phyloP scores from a whole-genome alignment of 768 basidiomycete species.

The Lentinus brumalis region DNA sequence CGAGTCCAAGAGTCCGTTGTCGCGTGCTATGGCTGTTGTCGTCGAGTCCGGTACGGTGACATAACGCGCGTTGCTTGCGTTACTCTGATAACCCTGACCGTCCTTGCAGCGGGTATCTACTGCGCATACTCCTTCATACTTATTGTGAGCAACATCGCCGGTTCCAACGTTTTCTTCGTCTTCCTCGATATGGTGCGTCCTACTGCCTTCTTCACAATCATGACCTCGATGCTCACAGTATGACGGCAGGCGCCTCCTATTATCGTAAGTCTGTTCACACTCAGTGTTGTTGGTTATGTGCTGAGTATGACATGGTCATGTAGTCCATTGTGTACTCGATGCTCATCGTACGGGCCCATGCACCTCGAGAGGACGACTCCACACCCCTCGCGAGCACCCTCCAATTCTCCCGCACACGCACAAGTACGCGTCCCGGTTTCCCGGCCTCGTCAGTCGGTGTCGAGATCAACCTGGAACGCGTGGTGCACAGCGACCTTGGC shows the following conservation, averaged over 20 bases:
- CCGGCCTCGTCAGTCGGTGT: constrained; percentile 1
- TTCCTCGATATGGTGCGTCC: constrained; percentile 8
- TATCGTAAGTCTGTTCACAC: neutral
- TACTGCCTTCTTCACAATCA: neutral
- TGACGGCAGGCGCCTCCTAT: neutral
- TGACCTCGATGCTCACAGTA: neutral
- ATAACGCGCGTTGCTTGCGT: neutral
- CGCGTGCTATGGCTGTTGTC: constrained; percentile 4
- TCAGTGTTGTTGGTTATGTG: no score
- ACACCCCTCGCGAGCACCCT: constrained; percentile 1
- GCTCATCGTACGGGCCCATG: constrained; percentile 5
- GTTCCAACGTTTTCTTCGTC: constrained; percentile 6
- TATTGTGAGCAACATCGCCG: constrained; percentile 3
- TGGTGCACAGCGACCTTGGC: constrained; percentile 6
- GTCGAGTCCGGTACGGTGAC: constrained; percentile 7
- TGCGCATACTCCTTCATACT: constrained; percentile 4
- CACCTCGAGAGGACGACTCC: neutral
- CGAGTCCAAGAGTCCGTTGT: neutral
- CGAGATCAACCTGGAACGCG: constrained; percentile 13
- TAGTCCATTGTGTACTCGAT: constrained; percentile 9
- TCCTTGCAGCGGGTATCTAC: constrained; percentile 1
- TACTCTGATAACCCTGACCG: neutral
- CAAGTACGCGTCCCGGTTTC: neutral
- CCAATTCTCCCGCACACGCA: neutral
- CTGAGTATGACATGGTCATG: neutral